Base-by-base conservation (phyloP, 208 protist genomes). In the Leishmania turanica region DNA sequence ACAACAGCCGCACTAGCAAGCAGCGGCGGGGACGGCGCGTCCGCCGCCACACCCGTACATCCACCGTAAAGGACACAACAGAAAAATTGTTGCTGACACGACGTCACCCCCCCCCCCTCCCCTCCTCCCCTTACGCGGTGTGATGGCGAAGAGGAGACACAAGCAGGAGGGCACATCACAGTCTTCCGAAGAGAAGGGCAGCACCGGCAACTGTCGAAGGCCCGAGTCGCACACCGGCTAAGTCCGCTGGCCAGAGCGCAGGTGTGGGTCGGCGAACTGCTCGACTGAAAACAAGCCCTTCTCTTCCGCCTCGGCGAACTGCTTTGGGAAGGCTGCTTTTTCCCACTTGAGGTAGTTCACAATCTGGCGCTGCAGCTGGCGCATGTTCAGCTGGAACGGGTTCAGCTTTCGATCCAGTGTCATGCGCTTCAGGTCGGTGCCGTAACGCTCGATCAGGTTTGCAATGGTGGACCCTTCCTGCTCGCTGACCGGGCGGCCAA, bases 261-360 rank as follows among this genome's bases (percentile, higher is more conserved):
- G 88, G 11, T 81, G 83, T 7, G 89, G 89, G 65, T 97, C 89
- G 17, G 77, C 86, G 78, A 86, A 95, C 76, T 85, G 78, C 80
- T 91, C 89, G n/a, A 95, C 62, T 0, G 90, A 95, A 60, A 96
- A 88, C 89, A 88, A 94, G 1, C 93, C 93, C 78, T 93, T 91
- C 64, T 71, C 85, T 84, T 97, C 90, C 21, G 92, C 92, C 69
- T 95, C 92, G 24, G 83, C 87, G 79, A 94, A 95, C 69, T 84
- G 85, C 77, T 83, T 68, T 24, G 93, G 93, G 75, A 97, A 96
- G 13, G 92, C 90, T 0, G 92, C 93, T 84, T 89, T 87, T 85
- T 97, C 90, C 92, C 87, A 93, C 19, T 84, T 86, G 45, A 97
- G 83, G 72, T 97, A 97, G 79, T 97, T 97, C 80, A 93, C 88